phyloP scores from a whole-genome alignment of 306 rosid species.

The Cucurbita argyrosperma region DNA sequence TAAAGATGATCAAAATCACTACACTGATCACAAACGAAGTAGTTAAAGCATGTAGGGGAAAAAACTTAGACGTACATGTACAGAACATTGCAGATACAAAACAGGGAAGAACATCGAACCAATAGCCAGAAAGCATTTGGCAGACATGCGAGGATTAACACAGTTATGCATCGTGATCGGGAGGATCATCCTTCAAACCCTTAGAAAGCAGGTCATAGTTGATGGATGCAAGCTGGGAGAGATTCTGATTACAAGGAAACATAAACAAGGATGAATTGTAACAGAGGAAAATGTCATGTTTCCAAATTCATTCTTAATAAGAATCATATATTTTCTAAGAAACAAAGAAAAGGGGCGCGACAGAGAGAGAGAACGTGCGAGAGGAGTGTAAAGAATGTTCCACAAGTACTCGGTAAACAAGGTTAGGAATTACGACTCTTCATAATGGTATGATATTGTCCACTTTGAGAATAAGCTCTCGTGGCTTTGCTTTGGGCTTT shows the following conservation, averaged over 20 bases:
- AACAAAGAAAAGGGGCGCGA: background rate
- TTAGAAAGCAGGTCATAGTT: constrained; percentile 89
- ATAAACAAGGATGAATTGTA: background rate
- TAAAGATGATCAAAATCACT: constrained; percentile 16
- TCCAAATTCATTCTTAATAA: background rate
- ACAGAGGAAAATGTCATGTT: background rate
- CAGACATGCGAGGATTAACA: constrained; percentile 9
- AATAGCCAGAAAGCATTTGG: constrained; percentile 18
- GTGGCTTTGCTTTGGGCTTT: no score
- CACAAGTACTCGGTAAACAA: background rate
- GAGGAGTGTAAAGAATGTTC: background rate
- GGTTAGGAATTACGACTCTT: no score
- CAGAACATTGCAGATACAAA: constrained; percentile 45
- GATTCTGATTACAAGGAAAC: constrained; percentile 56
- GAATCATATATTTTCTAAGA: background rate
- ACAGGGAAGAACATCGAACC: constrained; percentile 25
- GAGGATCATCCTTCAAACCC: constrained; percentile 75
- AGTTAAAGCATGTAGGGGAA: background rate
- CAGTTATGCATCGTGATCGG: constrained; percentile 39
- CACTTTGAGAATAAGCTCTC: no score
- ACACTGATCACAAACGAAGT: constrained; percentile 4
- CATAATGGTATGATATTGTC: no score
- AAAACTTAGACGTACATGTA: constrained; percentile 40
- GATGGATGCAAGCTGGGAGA: constrained; percentile 98
- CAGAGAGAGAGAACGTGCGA: background rate